Evolutionary conservation across 2,329 filamentous ascomycete genomes (phyloP), one percentile per base, ranked within the genome.

Genomic region (Fusarium annulatum): DNA sequence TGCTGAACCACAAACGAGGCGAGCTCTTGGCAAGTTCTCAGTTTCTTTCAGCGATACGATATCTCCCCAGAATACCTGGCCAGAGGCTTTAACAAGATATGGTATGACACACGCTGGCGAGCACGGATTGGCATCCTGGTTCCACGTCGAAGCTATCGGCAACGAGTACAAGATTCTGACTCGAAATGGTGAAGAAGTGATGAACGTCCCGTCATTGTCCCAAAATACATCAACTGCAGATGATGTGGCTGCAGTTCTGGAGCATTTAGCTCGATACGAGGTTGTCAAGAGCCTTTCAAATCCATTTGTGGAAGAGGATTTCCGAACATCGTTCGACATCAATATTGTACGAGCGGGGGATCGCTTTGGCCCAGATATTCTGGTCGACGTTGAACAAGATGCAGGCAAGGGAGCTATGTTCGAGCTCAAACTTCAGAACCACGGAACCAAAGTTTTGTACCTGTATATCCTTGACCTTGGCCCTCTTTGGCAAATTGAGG

Each of bases 221-320:
- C 51, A 15, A 41, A 28, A 14, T 1, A 19, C 6, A 16, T 19
- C 11, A 6, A n/a, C n/a, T 9, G 3, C 18, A 11, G 55, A 61
- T 3, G 30, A 45, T 16, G n/a, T 59, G 11, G 36, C 34, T 30
- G 19, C 39, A 7, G 16, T 62, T 9, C 1, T 72, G 0, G 60
- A 59, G 19, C 70, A 72, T 14, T 30, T 72, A 3, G 30, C 36
- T 9, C 38, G 39, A 21, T 72, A 65, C n/a, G 18, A 68, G 11
- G 39, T 72, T 18, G 57, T 59, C 10, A 59, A 28, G 5, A 14
- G 16, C 8, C 49, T 72, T 1, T 10, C 9, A 1, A 72, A 72
- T n/a, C 16, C 43, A 3, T 49, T 12, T 5, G 3, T 11, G 1
- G 18, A 39, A 10, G 7, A 21, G 4, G n/a, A 21, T 0, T 64